Base-by-base conservation (phyloP, 331 rosid species). In the Cydonia oblonga region DNA sequence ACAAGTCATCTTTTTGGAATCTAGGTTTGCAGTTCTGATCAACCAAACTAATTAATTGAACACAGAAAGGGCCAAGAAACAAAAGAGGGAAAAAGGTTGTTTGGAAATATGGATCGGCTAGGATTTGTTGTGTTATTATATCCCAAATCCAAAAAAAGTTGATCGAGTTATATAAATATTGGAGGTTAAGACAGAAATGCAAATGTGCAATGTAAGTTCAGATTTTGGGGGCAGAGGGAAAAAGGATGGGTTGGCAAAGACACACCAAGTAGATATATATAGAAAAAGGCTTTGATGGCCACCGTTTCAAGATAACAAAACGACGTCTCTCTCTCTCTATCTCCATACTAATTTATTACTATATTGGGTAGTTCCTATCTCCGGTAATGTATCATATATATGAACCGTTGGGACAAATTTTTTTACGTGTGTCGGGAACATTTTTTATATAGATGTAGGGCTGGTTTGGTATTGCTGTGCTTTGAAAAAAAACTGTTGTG, bases 1-100 rank as follows among this genome's bases (percentile, higher is more conserved):
- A 57, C 96, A 89, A 72, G 81, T 85, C 96, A 93, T 87, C 8
- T 11, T 40, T 40, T 40, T 40, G 15, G 15, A 11, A 40, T 40
- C 46, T 2, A 40, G 46, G 46, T 1, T 3, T 40, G 46, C 46
- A 11, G 5, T 40, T 40, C 46, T 40, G 46, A 40, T 40, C 46
- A 40, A 40, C 15, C 46, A 40, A 40, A 40, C 5, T 10, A 40
- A 40, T 28, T 28, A 28, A 28, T 40, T 40, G 46, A 40, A 40
- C 15, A 40, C 46, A 40, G 46, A 40, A 40, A 40, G 3, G 14
- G 46, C 46, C 46, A 40, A 40, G 46, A 40, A 40, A 40, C 46
- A 40, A 40, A 40, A 40, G 46, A n/a, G 46, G 44, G 13, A 38
- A 38, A 38, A 38, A 4, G 46, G 46, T 40, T 40, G 5, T 40